Base-by-base conservation (phyloP, 2,329 filamentous ascomycete species). In the Massarina eburnea region DNA sequence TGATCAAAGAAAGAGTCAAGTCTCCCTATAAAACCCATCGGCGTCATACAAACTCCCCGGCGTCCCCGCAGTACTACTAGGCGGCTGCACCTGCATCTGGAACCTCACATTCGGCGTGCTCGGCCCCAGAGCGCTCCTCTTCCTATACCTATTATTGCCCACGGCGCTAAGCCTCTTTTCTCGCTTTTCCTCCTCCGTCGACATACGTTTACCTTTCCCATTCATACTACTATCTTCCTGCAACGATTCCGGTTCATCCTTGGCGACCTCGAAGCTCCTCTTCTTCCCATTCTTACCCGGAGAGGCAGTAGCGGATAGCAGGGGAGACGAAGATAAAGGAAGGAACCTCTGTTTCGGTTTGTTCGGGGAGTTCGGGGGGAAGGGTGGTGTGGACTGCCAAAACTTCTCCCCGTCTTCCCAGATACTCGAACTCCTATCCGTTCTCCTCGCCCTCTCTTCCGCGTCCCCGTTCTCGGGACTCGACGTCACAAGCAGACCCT, bases 381-480 rank as follows among this genome's bases (percentile, higher is more conserved):
- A 45, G 3, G 58, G 55, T 1, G 58, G 57, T 6, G 53, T 53
- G 8, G 55, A 57, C 2, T 48, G 41, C 62, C 61, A 66, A 40
- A 66, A 64, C 8, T 55, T 59, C 39, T 66, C 63, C 35, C 59
- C 58, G 39, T 66, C 62, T 55, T 66, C 62, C 62, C 64, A 67
- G 17, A 66, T 62, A 24, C 48, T 58, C 35, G 57, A 61, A 38
- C 48, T 50, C 17, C 51, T 42, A 17, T 50, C n/a, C 8, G 12
- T 14, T 30, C 27, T 8, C 27, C 12, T 14, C 12, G 27, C n/a
- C 7, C 9, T 30, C 12, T 30, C 27, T 4, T 14, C 12, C 6
- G 5, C 7, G 27, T 14, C 12, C 27, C 34, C 21, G 10, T 12
- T 26, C 4, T 22, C 20, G 8, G 39, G 30, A 20, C 35, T 43